A percentile compares a stretch with the other conserved stretches of the same genome.
phyloP scores from a whole-genome alignment of 768 basidiomycete species.

The Termitomyces heimii region DNA sequence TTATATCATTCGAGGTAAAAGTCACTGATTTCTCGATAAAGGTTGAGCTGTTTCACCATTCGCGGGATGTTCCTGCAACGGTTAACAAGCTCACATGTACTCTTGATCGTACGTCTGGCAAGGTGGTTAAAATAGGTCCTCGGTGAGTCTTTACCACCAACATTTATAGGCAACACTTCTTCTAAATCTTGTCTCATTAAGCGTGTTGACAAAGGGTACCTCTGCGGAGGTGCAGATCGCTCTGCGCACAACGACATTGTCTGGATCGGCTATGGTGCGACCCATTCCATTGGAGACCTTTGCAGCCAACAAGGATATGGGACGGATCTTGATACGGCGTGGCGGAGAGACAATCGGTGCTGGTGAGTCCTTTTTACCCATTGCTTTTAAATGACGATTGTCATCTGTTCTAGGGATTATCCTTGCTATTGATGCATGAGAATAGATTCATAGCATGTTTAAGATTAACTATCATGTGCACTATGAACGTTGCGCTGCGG shows the following conservation, averaged over 20 bases:
- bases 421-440: not conserved
- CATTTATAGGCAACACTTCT: not conserved
- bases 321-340: conserved; percentile 78
- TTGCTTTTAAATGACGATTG: not conserved
- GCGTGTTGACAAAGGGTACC: conserved; percentile 77
- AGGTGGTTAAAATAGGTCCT: conserved; percentile 71
- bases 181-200: not conserved
- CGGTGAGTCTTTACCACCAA: conserved; percentile 40
- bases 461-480: not conserved
- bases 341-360: conserved; percentile 94
- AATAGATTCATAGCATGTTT: not conserved
- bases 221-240: conserved; percentile 87
- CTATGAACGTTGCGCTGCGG: no score
- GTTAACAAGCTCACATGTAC: conserved; percentile 75
- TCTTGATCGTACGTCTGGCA: conserved; percentile 73
- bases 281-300: conserved; percentile 88
- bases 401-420: not conserved
- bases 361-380: conserved; percentile 37
- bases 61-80: conserved; percentile 85
- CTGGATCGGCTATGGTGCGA: conserved; percentile 38
- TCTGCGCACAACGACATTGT: conserved; percentile 51
- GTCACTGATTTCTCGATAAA: conserved; percentile 18
- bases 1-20: not conserved
- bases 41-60: conserved; percentile 96
- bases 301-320: conserved; percentile 91